Conservation (phyloP, 164 flowering plant species). For the Vitis riparia region DNA sequence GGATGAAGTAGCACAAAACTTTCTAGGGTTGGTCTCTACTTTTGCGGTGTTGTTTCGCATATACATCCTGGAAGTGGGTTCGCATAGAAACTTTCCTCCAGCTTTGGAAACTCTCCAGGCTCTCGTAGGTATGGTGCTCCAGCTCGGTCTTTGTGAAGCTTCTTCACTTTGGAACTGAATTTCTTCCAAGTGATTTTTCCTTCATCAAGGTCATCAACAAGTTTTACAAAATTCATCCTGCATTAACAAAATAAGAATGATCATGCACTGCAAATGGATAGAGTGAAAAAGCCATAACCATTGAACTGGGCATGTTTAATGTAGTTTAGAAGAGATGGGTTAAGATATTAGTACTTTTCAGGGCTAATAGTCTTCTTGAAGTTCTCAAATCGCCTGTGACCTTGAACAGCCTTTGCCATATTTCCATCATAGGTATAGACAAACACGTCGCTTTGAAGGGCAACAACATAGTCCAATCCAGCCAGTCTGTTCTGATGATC, state of each 20-base stretch:
- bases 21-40: slow-evolving; percentile 8
- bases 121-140: slow-evolving; percentile 87
- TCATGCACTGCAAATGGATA: not conserved
- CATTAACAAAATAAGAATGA: slow-evolving; percentile 12
- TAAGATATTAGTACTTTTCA: slow-evolving; percentile 52
- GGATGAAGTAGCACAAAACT: not conserved
- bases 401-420: slow-evolving; percentile 99
- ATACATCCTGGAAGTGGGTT: slow-evolving; percentile 97
- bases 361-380: slow-evolving; percentile 92
- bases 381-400: slow-evolving; percentile 91
- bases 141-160: slow-evolving; percentile 63
- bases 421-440: slow-evolving; percentile 95
- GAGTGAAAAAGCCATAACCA: not conserved
- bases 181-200: slow-evolving; percentile 79
- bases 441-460: slow-evolving; percentile 89
- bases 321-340: not conserved
- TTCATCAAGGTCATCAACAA: slow-evolving; percentile 81
- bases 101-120: slow-evolving; percentile 90
- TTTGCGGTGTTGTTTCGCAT: slow-evolving; percentile 49
- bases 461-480: slow-evolving; percentile 90
- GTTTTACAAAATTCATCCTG: slow-evolving; percentile 90
- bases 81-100: slow-evolving; percentile 96
- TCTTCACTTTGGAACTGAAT: slow-evolving; percentile 81
- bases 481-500: slow-evolving; percentile 97
- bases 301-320: not conserved